Evolutionary conservation across 495 filamentous ascomycete genomes (phyloP).

Genomic region (Paragyromitra xinjiangensis): DNA sequence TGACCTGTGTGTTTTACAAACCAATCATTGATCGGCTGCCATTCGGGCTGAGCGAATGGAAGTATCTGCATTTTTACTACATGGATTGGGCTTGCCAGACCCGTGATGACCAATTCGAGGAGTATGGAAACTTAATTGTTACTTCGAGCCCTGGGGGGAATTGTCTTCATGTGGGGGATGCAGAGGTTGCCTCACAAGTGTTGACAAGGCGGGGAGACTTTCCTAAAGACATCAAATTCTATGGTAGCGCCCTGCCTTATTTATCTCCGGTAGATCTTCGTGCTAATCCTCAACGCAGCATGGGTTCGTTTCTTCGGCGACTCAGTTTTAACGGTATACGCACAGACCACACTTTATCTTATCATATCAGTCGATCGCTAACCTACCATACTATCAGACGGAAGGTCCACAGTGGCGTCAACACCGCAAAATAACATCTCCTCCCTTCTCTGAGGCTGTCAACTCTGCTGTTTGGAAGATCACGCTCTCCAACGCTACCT

Average conservation of each 20-base stretch:
- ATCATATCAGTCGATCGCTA: not conserved
- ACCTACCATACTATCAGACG: conserved; percentile 42
- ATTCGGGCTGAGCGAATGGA: conserved; percentile 45
- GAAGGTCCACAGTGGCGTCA: conserved; percentile 64
- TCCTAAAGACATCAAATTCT: conserved; percentile 40
- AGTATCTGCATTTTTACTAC: conserved; percentile 44
- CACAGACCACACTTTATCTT: conserved; percentile 1
- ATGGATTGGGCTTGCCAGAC: conserved; percentile 41
- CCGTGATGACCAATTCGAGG: conserved; percentile 32
- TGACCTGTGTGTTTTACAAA: conserved; percentile 12
- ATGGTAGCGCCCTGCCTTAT: conserved; percentile 20
- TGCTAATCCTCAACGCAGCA: conserved; percentile 18
- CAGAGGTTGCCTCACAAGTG: conserved; percentile 27
- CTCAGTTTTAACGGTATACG: conserved; percentile 41
- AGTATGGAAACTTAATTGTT: conserved; percentile 39
- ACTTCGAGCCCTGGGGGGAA: conserved; percentile 32
- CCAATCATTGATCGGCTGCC: conserved; percentile 33
- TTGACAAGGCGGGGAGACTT: conserved; percentile 29
- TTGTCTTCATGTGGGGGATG: conserved; percentile 33
- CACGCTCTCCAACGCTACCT: conserved; percentile 17
- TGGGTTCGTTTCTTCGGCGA: conserved; percentile 37
- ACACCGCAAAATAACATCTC: conserved; percentile 65
- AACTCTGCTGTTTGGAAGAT: conserved; percentile 39
- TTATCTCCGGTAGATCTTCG: not conserved
- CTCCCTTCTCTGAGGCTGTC: conserved; percentile 62